Evolutionary conservation across 441 rosid species (phyloP), one percentile per base, ranked within the genome.

Genomic region (Metrosideros polymorpha): DNA sequence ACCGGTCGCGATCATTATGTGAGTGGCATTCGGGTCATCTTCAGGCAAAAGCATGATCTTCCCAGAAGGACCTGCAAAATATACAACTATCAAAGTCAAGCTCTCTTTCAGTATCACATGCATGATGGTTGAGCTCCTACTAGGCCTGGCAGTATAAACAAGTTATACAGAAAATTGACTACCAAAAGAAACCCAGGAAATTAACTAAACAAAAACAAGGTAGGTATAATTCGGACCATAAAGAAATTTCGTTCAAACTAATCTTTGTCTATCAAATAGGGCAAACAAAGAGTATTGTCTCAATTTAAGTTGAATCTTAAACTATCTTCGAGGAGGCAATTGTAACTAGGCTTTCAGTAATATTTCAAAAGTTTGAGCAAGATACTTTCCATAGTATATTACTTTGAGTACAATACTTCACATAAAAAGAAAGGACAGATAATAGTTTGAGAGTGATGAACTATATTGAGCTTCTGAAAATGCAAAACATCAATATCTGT

Each of bases 21-120:
- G 99, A 84, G 94, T 95, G 54, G 98, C 98, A 39, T 93, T 94
- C 0, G 96, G 97, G 85, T 94, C 91, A 7, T 93, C 94, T 88
- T 98, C 99, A 39, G 99, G 99, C 93, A 98, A 93, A 87, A 98
- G 99, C 99, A 98, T 98, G 49, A 96, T 89, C 93, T 95, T 98
- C 85, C 99, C 99, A 18, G 99, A 92, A 5, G 99, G 99, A 51
- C 99, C 99, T 97, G 93, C 87, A 83, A 47, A 88, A 83, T 59
- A 86, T 6, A 50, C 71, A 53, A 27, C 53, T 25, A 83, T 53
- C 45, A 52, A 25, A 30, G n/a, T 22, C 17, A 51, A 82, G 59
- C 55, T 10, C 84, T 39, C 54, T 39, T 25, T 12, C 56, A 39
- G 32, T 32, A 52, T 15, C 49, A 71, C 47, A 71, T 22, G 47